These are phyloP conservation scores for Hygrocybe punicea DNA, from an alignment of 768 basidiomycete species.

Conservation along the genomic window DNA sequence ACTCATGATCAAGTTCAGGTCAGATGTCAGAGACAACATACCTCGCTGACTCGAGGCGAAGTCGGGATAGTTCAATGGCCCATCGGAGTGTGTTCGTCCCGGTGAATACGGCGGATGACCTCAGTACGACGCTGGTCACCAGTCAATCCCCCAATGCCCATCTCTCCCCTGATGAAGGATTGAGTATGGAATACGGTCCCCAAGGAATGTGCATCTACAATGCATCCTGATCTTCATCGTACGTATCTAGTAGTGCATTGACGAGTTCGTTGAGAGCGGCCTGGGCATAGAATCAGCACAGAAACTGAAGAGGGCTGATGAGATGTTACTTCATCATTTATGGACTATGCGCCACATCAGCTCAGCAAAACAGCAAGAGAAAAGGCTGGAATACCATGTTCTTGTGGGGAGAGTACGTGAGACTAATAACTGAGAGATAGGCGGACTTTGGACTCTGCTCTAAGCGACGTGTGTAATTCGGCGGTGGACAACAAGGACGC, in stretches of 20 bases:
- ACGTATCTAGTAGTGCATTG: background rate
- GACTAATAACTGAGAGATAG: too few species aligned
- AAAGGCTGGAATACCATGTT: too few species aligned
- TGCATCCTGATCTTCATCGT: background rate
- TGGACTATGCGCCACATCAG: too few species aligned
- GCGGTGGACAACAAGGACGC: too few species aligned
- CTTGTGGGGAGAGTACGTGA: too few species aligned
- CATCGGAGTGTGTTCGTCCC: background rate
- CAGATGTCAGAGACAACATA: background rate
- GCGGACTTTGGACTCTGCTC: too few species aligned
- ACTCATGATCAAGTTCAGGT: background rate
- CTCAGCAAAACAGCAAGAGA: too few species aligned
- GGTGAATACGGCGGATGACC: conserved; percentile 1
- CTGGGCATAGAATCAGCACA: background rate
- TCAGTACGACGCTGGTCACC: conserved; percentile 1
- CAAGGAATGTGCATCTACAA: background rate
- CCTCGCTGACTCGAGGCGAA: background rate
- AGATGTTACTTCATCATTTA: too few species aligned
- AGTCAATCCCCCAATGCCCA: background rate
- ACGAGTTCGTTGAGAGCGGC: background rate
- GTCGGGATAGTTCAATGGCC: background rate
- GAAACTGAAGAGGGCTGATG: too few species aligned
- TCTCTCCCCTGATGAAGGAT: background rate
- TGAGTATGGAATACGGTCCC: background rate
- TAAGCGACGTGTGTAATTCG: too few species aligned